These are phyloP conservation scores for Laetiporus sulphureus DNA, from an alignment of 1,284 basidiomycete genomes.

Conservation along the genomic window DNA sequence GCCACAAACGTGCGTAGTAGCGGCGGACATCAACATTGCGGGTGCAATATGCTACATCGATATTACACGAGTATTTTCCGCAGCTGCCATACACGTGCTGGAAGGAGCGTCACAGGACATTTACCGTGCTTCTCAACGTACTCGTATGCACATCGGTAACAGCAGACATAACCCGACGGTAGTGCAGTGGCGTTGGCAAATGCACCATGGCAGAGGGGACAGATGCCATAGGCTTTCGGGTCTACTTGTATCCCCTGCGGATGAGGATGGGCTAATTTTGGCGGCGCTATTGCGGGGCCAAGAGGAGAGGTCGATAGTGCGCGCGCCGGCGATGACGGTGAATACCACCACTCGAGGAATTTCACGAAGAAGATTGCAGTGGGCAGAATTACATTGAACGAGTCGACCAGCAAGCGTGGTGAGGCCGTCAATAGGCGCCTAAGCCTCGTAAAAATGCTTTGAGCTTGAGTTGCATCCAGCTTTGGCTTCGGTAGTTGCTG, in stretches of 20 bases:
- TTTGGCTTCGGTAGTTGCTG: conserved; percentile 14
- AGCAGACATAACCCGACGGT: conserved; percentile 92
- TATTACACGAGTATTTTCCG: conserved; percentile 78
- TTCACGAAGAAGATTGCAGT: conserved; percentile 95
- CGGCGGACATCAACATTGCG: conserved; percentile 10
- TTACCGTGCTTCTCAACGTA: conserved; percentile 72
- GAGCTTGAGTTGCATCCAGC: conserved; percentile 20
- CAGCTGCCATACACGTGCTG: conserved; percentile 73
- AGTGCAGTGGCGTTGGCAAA: conserved; percentile 89
- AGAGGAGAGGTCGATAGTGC: conserved; percentile 52
- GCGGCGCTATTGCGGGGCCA: conserved; percentile 69
- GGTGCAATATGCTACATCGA: background rate
- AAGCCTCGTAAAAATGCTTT: conserved; percentile 35
- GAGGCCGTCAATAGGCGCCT: conserved; percentile 42
- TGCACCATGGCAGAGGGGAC: conserved; percentile 72
- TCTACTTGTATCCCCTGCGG: conserved; percentile 57
- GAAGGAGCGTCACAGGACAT: conserved; percentile 86
- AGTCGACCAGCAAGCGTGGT: conserved; percentile 64
- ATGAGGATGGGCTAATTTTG: conserved; percentile 67
- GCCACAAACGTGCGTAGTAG: conserved; percentile 23
- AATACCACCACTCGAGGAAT: conserved; percentile 99
- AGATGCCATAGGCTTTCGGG: conserved; percentile 65
- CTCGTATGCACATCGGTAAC: conserved; percentile 89
- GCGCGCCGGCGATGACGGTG: conserved; percentile 83
- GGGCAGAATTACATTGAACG: conserved; percentile 79